Conservation (phyloP, 257 asterid species). For the Ajuga chamaepitys region DNA sequence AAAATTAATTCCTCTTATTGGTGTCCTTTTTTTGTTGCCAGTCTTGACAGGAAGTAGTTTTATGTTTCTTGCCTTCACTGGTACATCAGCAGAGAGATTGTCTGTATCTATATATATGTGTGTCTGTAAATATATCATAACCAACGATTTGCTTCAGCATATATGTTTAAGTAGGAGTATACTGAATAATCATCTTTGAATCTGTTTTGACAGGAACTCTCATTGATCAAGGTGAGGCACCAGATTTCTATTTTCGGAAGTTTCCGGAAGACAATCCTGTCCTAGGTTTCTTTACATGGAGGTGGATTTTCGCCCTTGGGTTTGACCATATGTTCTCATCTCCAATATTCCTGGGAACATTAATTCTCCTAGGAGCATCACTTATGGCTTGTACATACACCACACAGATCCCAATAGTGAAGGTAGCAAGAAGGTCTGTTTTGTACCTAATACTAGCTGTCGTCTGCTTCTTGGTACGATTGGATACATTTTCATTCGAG, state of each 20-base stretch:
- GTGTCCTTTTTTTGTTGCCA: not conserved
- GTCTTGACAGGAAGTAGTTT: not conserved
- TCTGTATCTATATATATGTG: not conserved
- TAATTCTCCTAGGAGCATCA: conserved; percentile 69
- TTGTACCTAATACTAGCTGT: conserved; percentile 7
- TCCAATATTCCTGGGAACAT: conserved; percentile 65
- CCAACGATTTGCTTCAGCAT: too few species aligned
- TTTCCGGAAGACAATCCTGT: conserved; percentile 63
- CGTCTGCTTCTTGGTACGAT: not conserved
- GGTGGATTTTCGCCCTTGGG: conserved; percentile 76
- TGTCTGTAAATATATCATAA: not conserved
- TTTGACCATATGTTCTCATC: conserved; percentile 89
- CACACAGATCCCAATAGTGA: conserved; percentile 72
- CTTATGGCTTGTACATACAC: conserved; percentile 89
- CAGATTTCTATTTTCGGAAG: conserved; percentile 52
- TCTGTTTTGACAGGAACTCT: conserved; percentile 48
- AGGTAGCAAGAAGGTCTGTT: conserved; percentile 87
- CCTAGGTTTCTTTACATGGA: conserved; percentile 69
- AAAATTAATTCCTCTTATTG: not conserved
- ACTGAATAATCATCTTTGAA: not conserved
- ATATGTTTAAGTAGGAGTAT: not conserved
- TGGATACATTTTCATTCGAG: not conserved
- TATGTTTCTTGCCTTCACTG: not conserved
- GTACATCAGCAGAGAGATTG: not conserved
- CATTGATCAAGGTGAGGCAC: conserved; percentile 73